Base-by-base conservation (phyloP, 1,139 yeast species). In the Suhomyces panamericanus region DNA sequence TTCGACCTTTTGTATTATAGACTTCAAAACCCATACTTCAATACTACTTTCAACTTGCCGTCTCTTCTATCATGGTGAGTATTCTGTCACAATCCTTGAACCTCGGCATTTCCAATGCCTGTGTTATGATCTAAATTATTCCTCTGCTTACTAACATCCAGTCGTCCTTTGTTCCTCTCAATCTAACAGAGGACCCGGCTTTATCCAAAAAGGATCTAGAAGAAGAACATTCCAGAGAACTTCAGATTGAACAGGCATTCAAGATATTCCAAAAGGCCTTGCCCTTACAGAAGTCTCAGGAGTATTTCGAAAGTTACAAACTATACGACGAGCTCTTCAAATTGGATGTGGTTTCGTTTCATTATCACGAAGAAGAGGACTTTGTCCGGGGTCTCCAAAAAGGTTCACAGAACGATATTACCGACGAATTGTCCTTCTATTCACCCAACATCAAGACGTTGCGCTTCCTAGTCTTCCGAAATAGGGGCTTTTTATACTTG, bases 161-260 rank as follows among this genome's bases (percentile, higher is more conserved):
- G 86, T 85, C 95, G 38, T 75, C 83, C 8, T 93, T 93, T 62
- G 77, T 82, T 24, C 96, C 98, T 3, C 73, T 91, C 38, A 93
- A 93, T 59, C 66, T 85, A 41, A 77, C 80, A 38, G 91, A 85
- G 48, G 95, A 88, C 57, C 87, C 85, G 38, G 66, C 78, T 10
- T 49, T 58, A 5, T 64, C 74, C 35, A 70, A 72, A 49, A 70
- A 71, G 49, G 79, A 75, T 42, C 69, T 78, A 38, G 95, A 87
- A 51, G 96, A 90, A 53, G 93, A 89, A 53, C 96, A 90, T 57
- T 86, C 97, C 1, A 69, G 96, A 44, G 99, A 93, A 57, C 85
- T 79, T 32, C 81, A 89, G 70, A 83, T 93, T 14, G 99, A 95
- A 63, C 87, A 86, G 58, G 96, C 96, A 3, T 85, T 86, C 62